A percentile compares a stretch with the other conserved stretches of the same genome.
phyloP scores from a whole-genome alignment of 2,329 filamentous ascomycete species.

The Nectriaceae sp. region DNA sequence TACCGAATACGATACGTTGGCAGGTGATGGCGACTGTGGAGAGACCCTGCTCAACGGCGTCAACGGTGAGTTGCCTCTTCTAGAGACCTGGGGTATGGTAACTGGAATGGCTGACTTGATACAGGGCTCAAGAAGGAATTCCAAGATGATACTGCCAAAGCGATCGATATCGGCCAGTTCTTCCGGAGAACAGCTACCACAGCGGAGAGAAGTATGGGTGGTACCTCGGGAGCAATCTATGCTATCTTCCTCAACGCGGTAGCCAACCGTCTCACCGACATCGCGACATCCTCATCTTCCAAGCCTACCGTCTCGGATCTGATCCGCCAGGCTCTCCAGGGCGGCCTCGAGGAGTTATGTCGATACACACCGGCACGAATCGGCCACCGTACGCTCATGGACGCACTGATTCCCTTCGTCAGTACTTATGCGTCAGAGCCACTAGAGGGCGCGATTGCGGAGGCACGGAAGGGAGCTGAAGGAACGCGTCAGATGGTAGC shows the following conservation, averaged over 20 bases:
- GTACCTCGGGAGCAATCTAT: slow-evolving; percentile 75
- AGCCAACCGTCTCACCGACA: slow-evolving; percentile 38
- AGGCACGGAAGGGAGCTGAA: slow-evolving; percentile 49
- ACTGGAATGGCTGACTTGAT: not conserved
- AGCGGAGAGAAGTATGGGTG: slow-evolving; percentile 68
- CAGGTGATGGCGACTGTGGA: slow-evolving; percentile 38
- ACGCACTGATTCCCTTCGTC: slow-evolving; percentile 72
- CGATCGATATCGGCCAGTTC: slow-evolving; percentile 23
- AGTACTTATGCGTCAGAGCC: slow-evolving; percentile 55
- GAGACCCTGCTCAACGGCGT: slow-evolving; percentile 31
- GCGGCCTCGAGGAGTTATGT: slow-evolving; percentile 23
- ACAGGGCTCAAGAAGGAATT: slow-evolving; percentile 26
- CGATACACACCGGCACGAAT: slow-evolving; percentile 70
- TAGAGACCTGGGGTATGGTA: not conserved
- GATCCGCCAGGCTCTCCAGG: slow-evolving; percentile 16
- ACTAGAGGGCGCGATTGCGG: slow-evolving; percentile 40
- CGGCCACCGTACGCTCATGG: slow-evolving; percentile 72
- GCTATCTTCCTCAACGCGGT: slow-evolving; percentile 77
- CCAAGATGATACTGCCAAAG: slow-evolving; percentile 11
- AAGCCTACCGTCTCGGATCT: slow-evolving; percentile 3
- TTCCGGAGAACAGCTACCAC: slow-evolving; percentile 23
- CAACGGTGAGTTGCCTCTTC: slow-evolving; percentile 11
- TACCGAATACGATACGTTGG: slow-evolving; percentile 33
- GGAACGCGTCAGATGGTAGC: slow-evolving; percentile 74
- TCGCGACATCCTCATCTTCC: not conserved